Base-by-base conservation (phyloP, 2,329 filamentous ascomycete species). In the Zasmidium citrigriseum region DNA sequence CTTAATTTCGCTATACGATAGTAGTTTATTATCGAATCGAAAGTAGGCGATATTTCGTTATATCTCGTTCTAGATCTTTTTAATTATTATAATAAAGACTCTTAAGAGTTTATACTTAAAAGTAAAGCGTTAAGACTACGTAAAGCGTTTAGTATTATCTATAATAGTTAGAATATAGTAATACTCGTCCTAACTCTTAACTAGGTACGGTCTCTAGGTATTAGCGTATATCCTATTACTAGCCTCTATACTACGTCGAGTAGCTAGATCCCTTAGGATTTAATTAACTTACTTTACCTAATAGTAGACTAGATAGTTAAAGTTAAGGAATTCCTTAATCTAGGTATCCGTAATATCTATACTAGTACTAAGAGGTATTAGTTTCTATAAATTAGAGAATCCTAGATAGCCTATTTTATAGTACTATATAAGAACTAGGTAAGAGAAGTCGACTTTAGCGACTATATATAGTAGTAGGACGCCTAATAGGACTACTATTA, bases 351-450 rank as follows among this genome's bases (percentile, higher is more conserved):
- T 49, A 14, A 55, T 12, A 3, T 48, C 46, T 14, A 48, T 55
- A 5, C 54, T 29, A 14, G 10, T 41, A 21, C 54, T 55, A 22
- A 38, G 11, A 3, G 34, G 41, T 41, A 55, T 18, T 22, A 55
- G 46, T 21, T 50, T 44, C 2, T 24, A 16, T 3, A 48, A 11
- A 22, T 55, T 55, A 7, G 9, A 22, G 7, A 55, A 22, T 11
- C 45, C 20, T 16, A 55, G 54, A 34, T 55, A 21, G 2, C 54
- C 45, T 9, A 55, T 22, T 23, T 50, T 55, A 4, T 29, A 21
- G 18, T 55, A 22, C 45, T 45, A 54, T 11, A 54, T 23, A 7
- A 54, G 20, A 24, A 44, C 51, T 25, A n/a, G 51, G 22, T 54
- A 2, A 4, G 38, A 54, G 20, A 46, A 54, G 22, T 54, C 51